Percentiles rank a stretch among this genome's conserved stretches.
These are phyloP conservation scores for Coriolopsis trogii DNA, from an alignment of 1,284 basidiomycete genomes.

Conservation along the genomic window DNA sequence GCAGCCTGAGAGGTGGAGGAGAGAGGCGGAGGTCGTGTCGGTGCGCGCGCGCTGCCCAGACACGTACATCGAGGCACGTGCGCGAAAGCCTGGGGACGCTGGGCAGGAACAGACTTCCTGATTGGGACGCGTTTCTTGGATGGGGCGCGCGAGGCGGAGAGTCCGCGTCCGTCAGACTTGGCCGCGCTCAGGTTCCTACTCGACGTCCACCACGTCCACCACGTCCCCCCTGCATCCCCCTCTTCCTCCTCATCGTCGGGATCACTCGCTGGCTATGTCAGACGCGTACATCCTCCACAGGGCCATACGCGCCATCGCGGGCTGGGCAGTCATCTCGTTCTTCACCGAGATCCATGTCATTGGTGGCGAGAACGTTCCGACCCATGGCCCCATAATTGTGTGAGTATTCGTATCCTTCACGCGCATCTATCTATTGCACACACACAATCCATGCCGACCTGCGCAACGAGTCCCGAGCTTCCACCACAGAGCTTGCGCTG, in stretches of 20 bases:
- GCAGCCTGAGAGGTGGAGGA: too few relatives aligned
- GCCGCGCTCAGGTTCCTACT: too few relatives aligned
- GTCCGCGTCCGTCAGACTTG: neutral
- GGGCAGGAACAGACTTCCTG: neutral
- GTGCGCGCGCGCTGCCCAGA: too few relatives aligned
- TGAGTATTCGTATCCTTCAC: constrained; percentile 45
- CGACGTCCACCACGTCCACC: too few relatives aligned
- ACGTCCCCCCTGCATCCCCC: constrained; percentile 4
- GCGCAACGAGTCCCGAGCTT: too few relatives aligned
- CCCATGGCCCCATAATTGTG: constrained; percentile 86
- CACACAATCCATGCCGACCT: neutral
- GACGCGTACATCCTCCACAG: constrained; percentile 54
- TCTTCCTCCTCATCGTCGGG: neutral
- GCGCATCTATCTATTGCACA: neutral
- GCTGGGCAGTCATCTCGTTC: constrained; percentile 80
- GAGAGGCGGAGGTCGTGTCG: too few relatives aligned
- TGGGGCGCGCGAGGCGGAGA: neutral
- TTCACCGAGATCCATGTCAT: constrained; percentile 86
- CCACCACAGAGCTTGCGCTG: neutral
- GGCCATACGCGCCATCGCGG: constrained; percentile 68
- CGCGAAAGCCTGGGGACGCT: constrained; percentile 1
- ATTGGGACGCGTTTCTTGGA: neutral
- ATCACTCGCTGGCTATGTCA: constrained; percentile 33
- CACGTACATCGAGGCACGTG: constrained; percentile 16
- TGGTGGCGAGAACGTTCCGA: constrained; percentile 84